Percentiles rank a stretch among this genome's conserved stretches.
Conservation (phyloP, 768 basidiomycete species). For the Kwoniella heveanensis region DNA sequence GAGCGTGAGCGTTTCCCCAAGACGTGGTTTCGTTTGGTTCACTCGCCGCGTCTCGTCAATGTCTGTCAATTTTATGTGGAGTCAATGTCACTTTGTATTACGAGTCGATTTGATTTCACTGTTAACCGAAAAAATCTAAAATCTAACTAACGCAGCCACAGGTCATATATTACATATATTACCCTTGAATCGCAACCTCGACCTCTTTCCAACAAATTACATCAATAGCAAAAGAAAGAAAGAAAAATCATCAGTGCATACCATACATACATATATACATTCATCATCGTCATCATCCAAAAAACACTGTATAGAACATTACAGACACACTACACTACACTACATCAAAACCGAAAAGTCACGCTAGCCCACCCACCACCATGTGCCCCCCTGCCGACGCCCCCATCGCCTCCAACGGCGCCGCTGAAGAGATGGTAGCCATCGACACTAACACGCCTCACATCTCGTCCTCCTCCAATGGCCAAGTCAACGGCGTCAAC, state of each 20-base stretch:
- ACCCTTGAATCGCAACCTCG: background rate
- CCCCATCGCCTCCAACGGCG: slow-evolving; percentile 25
- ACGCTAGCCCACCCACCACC: slow-evolving; percentile 12
- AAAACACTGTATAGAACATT: background rate
- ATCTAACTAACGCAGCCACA: too few species aligned
- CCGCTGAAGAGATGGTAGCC: slow-evolving; percentile 67
- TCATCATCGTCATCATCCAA: too few species aligned
- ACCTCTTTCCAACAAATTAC: background rate
- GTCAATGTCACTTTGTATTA: background rate
- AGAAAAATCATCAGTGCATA: background rate
- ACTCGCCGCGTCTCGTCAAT: background rate
- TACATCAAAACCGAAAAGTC: background rate
- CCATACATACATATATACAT: too few species aligned
- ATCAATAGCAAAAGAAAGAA: background rate
- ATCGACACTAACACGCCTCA: slow-evolving; percentile 61
- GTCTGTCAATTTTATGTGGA: background rate
- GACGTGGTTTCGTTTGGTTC: background rate
- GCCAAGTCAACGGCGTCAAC: slow-evolving; percentile 30
- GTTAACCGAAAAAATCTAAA: too few species aligned
- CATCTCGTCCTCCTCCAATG: slow-evolving; percentile 43
- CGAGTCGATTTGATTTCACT: background rate
- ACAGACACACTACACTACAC: background rate
- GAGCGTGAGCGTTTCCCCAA: too few species aligned
- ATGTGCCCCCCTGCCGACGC: slow-evolving; percentile 47
- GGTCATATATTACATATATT: background rate